Evolutionary conservation across 2,329 filamentous ascomycete genomes (phyloP), one percentile per base, ranked within the genome.

Genomic region (Talaromyces sp.): DNA sequence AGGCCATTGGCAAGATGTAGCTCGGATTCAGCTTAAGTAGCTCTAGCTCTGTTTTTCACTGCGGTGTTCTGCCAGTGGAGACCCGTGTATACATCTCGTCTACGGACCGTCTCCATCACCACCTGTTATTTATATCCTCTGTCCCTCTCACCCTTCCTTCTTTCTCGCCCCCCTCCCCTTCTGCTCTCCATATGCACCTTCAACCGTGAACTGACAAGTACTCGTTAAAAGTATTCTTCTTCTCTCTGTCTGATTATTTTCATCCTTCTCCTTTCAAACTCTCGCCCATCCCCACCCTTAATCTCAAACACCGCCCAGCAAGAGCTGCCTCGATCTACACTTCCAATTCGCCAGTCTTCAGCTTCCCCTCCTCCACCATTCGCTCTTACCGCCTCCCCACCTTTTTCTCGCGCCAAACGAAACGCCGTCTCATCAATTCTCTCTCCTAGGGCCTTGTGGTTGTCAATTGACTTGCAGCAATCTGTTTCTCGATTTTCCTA

Each of bases 131-230:
- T 54, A 37, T 62, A 39, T 62, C 60, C 39, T 54, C 33, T 19
- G 14, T 41, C 47, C 70, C 50, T 56, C 45, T 45, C 60, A 31
- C 64, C 62, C 58, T 47, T 52, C 35, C 37, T 63, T 19, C 33
- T 22, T 58, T 19, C 41, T 22, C 22, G 22, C 22, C 1, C 24
- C 24, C n/a, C 16, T 31, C 41, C 41, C 41, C 58, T 47, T 63
- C 43, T 41, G 14, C 35, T 56, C 14, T 24, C 31, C 59, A 14
- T 65, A 47, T 54, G 62, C 65, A 35, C 58, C 58, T 16, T 50
- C 59, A 27, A 8, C 22, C n/a, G 27, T 58, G 52, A 52, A 27
- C 35, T 22, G 37, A 22, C 56, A 31, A 31, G 37, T 19, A 49
- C 27, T 45, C n/a, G 27, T 37, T 56, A n/a, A 31, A 52, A 54